phyloP scores from a whole-genome alignment of 129 eudicot species.

The Tagetes patula region DNA sequence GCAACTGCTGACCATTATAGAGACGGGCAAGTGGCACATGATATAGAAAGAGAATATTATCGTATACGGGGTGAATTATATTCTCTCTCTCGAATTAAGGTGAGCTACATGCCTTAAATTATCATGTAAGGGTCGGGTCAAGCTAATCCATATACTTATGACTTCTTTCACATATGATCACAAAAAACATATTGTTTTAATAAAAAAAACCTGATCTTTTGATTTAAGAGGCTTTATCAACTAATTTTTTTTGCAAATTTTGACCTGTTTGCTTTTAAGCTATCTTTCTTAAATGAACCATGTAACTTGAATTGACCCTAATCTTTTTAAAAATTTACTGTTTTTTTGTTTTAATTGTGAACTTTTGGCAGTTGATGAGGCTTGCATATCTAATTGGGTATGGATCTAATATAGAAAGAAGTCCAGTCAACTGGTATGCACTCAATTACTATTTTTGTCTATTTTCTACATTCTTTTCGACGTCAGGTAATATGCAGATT shows the following conservation, averaged over 20 bases:
- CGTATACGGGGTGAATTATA: slow-evolving; percentile 85
- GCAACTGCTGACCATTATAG: slow-evolving; percentile 65
- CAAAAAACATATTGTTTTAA: not conserved
- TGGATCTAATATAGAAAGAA: slow-evolving; percentile 77
- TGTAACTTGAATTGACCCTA: not conserved
- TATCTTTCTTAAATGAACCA: not conserved
- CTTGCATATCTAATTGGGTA: slow-evolving; percentile 89
- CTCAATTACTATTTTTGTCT: slow-evolving; percentile 4
- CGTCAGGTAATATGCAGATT: not conserved
- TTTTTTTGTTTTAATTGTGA: slow-evolving; percentile 19
- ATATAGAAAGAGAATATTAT: slow-evolving; percentile 82
- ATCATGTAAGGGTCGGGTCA: not conserved
- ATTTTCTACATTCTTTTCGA: not conserved
- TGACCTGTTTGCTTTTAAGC: not conserved
- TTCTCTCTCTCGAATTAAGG: slow-evolving; percentile 84
- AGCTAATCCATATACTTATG: not conserved
- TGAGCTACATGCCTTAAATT: slow-evolving; percentile 21
- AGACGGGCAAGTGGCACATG: slow-evolving; percentile 67
- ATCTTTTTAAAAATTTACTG: slow-evolving; percentile 7
- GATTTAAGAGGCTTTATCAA: not conserved
- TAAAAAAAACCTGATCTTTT: not conserved
- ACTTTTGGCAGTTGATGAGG: slow-evolving; percentile 82
- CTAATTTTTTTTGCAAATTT: not conserved
- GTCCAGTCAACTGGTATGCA: slow-evolving; percentile 89
- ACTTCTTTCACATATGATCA: not conserved